A percentile compares a stretch with the other conserved stretches of the same genome.
These are phyloP conservation scores for Meyerozyma carpophila DNA, from an alignment of 1,139 yeast species.

Conservation along the genomic window DNA sequence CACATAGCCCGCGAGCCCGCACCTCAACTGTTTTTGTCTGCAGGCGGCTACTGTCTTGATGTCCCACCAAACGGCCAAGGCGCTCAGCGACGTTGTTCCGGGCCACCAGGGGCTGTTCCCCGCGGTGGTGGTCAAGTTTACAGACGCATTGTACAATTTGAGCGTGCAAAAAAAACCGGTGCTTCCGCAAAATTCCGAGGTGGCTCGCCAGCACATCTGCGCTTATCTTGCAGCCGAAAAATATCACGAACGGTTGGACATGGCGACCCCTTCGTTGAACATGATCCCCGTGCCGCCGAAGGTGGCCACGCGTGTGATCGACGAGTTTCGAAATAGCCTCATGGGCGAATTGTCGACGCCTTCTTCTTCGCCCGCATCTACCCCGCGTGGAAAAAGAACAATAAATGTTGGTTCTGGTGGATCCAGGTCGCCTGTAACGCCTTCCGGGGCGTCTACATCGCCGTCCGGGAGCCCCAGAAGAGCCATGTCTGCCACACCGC, in stretches of 20 bases:
- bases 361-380: slow-evolving; percentile 23
- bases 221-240: slow-evolving; percentile 56
- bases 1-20: neutral
- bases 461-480: slow-evolving; percentile 3
- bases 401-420: neutral
- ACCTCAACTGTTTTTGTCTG: neutral
- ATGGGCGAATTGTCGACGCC: slow-evolving; percentile 26
- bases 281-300: slow-evolving; percentile 58
- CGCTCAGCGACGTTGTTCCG: slow-evolving; percentile 46
- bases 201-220: slow-evolving; percentile 62
- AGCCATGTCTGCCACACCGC: slow-evolving; percentile 12
- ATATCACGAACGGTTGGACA: slow-evolving; percentile 33
- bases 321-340: slow-evolving; percentile 37
- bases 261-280: slow-evolving; percentile 43
- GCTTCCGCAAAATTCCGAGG: slow-evolving; percentile 47
- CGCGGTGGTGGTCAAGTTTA: slow-evolving; percentile 40
- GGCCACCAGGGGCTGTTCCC: slow-evolving; percentile 45
- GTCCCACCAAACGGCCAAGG: slow-evolving; percentile 21
- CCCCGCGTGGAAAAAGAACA: slow-evolving; percentile 17
- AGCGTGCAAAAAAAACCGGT: slow-evolving; percentile 46
- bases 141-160: slow-evolving; percentile 46
- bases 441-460: slow-evolving; percentile 4
- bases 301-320: slow-evolving; percentile 32
- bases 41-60: neutral
- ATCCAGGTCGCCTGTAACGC: slow-evolving; percentile 9